Percentiles rank a stretch among this genome's conserved stretches.
Conservation (phyloP, 495 filamentous ascomycete species). For the Xylaria palmicola region DNA sequence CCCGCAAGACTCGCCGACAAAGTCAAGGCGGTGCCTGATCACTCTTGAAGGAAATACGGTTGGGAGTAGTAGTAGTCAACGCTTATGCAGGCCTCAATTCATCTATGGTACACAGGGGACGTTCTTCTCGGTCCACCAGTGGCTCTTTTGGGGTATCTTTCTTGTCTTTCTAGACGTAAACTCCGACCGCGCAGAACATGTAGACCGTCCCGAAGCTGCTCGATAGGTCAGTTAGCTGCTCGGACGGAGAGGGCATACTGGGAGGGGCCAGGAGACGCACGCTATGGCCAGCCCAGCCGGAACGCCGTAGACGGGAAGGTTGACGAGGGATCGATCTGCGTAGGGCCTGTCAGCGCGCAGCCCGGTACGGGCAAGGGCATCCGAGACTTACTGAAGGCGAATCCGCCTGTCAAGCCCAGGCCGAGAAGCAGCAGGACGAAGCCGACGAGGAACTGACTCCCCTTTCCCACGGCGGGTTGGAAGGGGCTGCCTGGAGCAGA, state of each 20-base stretch:
- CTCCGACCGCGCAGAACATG: constrained; percentile 97
- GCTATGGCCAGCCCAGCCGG: constrained; percentile 88
- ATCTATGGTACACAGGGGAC: constrained; percentile 45
- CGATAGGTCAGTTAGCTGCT: constrained; percentile 21
- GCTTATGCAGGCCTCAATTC: constrained; percentile 25
- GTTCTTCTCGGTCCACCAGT: constrained; percentile 25
- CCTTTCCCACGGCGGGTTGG: constrained; percentile 75
- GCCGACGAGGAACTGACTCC: constrained; percentile 77
- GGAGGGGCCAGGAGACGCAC: constrained; percentile 52
- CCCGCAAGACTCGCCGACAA: neutral
- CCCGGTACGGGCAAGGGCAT: neutral
- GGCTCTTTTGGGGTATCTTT: constrained; percentile 42
- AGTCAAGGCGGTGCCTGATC: neutral
- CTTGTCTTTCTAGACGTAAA: constrained; percentile 74
- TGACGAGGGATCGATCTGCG: constrained; percentile 81
- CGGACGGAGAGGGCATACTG: neutral
- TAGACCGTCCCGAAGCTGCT: constrained; percentile 89
- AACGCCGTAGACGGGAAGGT: constrained; percentile 73
- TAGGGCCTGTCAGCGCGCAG: constrained; percentile 5
- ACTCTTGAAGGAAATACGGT: constrained; percentile 14
- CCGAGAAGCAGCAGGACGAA: constrained; percentile 73
- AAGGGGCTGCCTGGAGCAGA: constrained; percentile 82
- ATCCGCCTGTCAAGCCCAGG: constrained; percentile 64
- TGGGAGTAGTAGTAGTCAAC: constrained; percentile 2
- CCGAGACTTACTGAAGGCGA: constrained; percentile 70